phyloP scores from a whole-genome alignment of 768 basidiomycete genomes.

The Tephrocybe sp. region DNA sequence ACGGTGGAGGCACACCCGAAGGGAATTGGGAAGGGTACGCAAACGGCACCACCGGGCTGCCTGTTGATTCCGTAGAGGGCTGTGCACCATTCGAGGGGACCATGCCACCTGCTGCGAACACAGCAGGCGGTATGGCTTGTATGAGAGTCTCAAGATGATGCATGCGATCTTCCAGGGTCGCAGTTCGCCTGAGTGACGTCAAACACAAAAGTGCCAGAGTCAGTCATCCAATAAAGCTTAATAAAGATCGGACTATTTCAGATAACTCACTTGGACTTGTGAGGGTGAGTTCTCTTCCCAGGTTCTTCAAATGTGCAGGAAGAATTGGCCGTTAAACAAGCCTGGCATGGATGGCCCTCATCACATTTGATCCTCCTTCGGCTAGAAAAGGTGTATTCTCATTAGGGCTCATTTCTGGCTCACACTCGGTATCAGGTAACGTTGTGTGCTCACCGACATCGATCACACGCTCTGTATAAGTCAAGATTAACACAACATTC shows the following conservation, averaged over 20 bases:
- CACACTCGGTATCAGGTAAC: not conserved
- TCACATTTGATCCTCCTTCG: slow-evolving; percentile 86
- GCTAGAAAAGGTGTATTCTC: slow-evolving; percentile 32
- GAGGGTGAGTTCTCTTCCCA: slow-evolving; percentile 81
- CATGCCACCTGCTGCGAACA: slow-evolving; percentile 64
- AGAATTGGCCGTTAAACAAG: slow-evolving; percentile 80
- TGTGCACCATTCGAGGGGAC: slow-evolving; percentile 32
- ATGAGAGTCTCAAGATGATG: slow-evolving; percentile 84
- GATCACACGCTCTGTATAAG: slow-evolving; percentile 77
- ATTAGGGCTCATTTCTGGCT: slow-evolving; percentile 3
- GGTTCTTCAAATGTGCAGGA: slow-evolving; percentile 87
- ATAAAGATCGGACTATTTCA: not conserved
- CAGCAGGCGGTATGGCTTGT: slow-evolving; percentile 79
- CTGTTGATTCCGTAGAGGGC: slow-evolving; percentile 24
- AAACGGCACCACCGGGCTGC: slow-evolving; percentile 29
- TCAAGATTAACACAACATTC: slow-evolving; percentile 8
- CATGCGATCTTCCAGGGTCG: slow-evolving; percentile 87
- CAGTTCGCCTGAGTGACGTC: slow-evolving; percentile 55
- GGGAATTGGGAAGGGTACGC: slow-evolving; percentile 31
- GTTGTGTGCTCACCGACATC: slow-evolving; percentile 68
- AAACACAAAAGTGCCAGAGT: slow-evolving; percentile 1
- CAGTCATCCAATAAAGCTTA: not conserved
- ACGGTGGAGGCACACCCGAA: slow-evolving; percentile 74
- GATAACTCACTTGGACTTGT: slow-evolving; percentile 78
- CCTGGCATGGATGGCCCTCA: slow-evolving; percentile 87